phyloP scores from a whole-genome alignment of 352 stramenopile species.

The Phytophthora hybrid region DNA sequence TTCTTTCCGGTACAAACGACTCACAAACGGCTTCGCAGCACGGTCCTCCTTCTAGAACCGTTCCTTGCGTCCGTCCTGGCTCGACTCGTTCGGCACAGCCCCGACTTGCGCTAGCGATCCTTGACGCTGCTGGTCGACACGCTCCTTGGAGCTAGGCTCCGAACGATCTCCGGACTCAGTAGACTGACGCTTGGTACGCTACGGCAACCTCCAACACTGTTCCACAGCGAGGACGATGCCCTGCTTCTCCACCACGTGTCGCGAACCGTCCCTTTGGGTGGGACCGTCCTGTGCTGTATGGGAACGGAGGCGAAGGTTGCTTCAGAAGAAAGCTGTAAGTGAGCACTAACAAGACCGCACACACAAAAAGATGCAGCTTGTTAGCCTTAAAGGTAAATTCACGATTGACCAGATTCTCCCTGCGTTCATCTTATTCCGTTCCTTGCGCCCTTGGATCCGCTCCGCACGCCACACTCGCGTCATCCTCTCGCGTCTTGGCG shows the following conservation, averaged over 20 bases:
- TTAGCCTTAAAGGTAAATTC: too few species aligned
- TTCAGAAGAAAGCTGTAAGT: not conserved
- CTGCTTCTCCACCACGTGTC: constrained; percentile 1
- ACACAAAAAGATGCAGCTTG: too few species aligned
- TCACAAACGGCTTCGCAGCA: not conserved
- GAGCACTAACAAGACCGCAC: not conserved
- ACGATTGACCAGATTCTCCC: too few species aligned
- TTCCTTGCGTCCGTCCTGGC: not conserved
- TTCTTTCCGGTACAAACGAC: not conserved
- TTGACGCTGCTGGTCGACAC: not conserved
- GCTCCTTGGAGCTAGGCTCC: not conserved
- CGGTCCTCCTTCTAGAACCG: not conserved
- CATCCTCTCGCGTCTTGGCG: too few species aligned
- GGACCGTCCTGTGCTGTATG: too few species aligned
- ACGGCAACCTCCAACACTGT: not conserved
- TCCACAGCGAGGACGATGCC: not conserved
- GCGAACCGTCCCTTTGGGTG: not conserved
- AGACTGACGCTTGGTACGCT: too few species aligned
- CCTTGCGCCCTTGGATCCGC: too few species aligned
- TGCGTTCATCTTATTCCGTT: too few species aligned
- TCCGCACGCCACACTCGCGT: too few species aligned
- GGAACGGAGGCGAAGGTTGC: too few species aligned
- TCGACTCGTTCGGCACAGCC: not conserved
- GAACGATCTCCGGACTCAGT: not conserved
- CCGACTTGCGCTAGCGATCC: not conserved